These are phyloP conservation scores for Actinomucor elegans DNA, from an alignment of 371 early-diverging fungal genomes.

Conservation along the genomic window DNA sequence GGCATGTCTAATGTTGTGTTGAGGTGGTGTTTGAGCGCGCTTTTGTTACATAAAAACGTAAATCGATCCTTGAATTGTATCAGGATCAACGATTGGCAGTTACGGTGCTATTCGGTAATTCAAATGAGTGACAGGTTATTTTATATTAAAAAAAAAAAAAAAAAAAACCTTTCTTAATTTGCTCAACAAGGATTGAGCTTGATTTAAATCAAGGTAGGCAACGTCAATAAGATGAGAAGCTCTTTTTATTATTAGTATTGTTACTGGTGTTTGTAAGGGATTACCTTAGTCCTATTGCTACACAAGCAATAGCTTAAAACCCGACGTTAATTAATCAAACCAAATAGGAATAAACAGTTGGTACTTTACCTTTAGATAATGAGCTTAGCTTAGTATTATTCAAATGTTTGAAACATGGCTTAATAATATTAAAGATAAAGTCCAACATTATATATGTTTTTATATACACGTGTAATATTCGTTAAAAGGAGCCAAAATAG, in stretches of 20 bases:
- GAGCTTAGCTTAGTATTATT: constrained; percentile 11
- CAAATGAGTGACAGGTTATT: not conserved
- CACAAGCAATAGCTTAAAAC: constrained; percentile 17
- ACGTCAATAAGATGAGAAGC: constrained; percentile 19
- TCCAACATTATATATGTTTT: constrained; percentile 6
- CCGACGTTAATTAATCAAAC: constrained; percentile 1
- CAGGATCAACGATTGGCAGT: constrained; percentile 17
- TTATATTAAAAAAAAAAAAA: no score
- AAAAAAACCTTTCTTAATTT: constrained; percentile 18
- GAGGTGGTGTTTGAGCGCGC: constrained; percentile 23
- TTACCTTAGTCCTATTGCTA: constrained; percentile 17
- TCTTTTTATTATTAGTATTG: no score
- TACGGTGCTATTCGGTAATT: constrained; percentile 10
- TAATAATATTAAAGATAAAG: constrained; percentile 7
- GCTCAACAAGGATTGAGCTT: constrained; percentile 9
- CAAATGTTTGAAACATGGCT: constrained; percentile 19
- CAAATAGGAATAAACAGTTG: not conserved
- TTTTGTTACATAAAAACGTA: constrained; percentile 41
- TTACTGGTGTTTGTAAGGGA: no score
- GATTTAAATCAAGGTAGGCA: constrained; percentile 7
- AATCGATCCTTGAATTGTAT: constrained; percentile 44
- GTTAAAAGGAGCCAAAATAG: not conserved
- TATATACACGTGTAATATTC: not conserved
- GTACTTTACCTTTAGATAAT: constrained; percentile 11
- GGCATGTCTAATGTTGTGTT: constrained; percentile 8